Evolutionary conservation across 768 basidiomycete species (phyloP).

Genomic region (Ramaria sp.): DNA sequence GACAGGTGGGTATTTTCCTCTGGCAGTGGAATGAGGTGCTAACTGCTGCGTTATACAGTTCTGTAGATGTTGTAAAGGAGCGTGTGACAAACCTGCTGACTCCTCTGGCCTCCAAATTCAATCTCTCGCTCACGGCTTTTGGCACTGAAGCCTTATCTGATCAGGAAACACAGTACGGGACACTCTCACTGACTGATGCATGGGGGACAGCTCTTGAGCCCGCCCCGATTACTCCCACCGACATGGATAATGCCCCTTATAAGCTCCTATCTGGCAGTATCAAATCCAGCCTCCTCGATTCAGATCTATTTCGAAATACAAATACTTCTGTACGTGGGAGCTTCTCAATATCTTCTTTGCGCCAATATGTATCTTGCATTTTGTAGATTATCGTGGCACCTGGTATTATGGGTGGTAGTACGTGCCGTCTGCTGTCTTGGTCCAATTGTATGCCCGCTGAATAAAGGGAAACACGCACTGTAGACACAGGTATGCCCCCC

Average conservation of each 20-base stretch:
- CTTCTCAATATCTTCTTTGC: background rate
- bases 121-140: conserved; percentile 52
- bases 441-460: background rate
- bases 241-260: conserved; percentile 30
- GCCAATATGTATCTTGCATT: background rate
- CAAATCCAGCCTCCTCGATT: conserved; percentile 27
- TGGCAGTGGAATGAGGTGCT: background rate
- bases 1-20: conserved; percentile 31
- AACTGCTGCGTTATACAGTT: conserved; percentile 14
- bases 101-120: conserved; percentile 38
- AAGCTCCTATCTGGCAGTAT: conserved; percentile 52
- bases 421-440: background rate
- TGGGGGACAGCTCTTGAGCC: conserved; percentile 47
- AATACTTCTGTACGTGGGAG: background rate
- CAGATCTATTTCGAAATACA: background rate
- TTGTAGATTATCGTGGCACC: conserved; percentile 23
- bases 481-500: conserved; percentile 25
- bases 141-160: conserved; percentile 26
- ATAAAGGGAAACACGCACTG: conserved; percentile 1
- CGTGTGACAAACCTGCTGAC: conserved; percentile 34
- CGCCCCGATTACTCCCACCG: conserved; percentile 49
- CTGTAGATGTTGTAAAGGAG: conserved; percentile 32
- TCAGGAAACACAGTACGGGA: conserved; percentile 29
- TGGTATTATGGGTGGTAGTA: conserved; percentile 25
- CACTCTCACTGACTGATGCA: conserved; percentile 38